phyloP scores from a whole-genome alignment of 129 eudicot species.

The Gnaphalium uliginosum region DNA sequence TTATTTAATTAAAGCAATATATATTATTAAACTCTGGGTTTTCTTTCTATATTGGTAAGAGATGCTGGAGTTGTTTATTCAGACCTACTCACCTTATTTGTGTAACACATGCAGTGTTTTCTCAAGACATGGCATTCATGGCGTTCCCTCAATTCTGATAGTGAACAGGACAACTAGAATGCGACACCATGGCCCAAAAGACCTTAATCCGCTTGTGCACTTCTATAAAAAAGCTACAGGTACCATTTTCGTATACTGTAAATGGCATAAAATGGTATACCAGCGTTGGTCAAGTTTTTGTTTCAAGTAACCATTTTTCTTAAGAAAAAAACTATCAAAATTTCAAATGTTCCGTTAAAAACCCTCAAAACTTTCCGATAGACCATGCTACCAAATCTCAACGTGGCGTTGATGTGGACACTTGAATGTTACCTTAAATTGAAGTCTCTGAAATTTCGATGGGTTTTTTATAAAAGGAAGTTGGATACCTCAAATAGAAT shows the following conservation, averaged over 20 bases:
- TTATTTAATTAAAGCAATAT: conserved; percentile 6
- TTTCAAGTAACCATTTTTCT: background rate
- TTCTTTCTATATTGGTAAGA: background rate
- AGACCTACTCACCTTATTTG: conserved; percentile 1
- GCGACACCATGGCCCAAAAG: conserved; percentile 60
- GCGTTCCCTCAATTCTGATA: conserved; percentile 67
- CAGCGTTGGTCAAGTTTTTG: background rate
- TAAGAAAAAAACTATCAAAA: background rate
- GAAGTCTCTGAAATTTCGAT: background rate
- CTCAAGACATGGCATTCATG: conserved; percentile 79
- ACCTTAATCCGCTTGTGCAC: conserved; percentile 48
- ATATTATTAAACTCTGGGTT: background rate
- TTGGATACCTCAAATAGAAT: background rate
- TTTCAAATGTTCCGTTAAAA: background rate
- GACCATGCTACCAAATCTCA: background rate
- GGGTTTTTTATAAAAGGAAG: background rate
- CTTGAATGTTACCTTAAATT: background rate
- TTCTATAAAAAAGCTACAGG: conserved; percentile 70
- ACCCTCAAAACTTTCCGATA: background rate
- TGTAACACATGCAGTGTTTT: conserved; percentile 50
- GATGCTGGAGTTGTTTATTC: background rate
- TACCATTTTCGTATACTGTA: conserved; percentile 21
- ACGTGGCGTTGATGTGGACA: background rate
- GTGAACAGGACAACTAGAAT: conserved; percentile 48
- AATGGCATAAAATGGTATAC: background rate